Evolutionary conservation across 2,329 filamentous ascomycete genomes (phyloP), one percentile per base, ranked within the genome.

Genomic region (Sphaerulina populicola): DNA sequence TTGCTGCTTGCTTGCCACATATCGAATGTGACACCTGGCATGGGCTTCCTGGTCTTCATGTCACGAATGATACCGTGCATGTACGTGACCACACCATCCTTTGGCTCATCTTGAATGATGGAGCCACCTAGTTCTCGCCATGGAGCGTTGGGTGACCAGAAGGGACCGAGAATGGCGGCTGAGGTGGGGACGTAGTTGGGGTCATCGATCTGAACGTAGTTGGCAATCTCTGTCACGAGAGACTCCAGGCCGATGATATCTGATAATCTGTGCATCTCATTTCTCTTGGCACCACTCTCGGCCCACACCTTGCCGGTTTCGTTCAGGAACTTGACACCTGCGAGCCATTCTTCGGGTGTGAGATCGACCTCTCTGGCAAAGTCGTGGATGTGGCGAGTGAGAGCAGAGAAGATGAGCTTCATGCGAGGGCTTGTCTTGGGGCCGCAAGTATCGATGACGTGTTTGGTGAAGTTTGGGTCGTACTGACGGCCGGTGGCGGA

Each of bases 1-100:
- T 87, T 88, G 68, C 82, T 75, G 58, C 79, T 83, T 45, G 85
- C 83, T 66, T 88, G 82, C 85, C 85, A 88, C 73, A 88, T 83
- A 66, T 88, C 85, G 62, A 88, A 80, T 57, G 86, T 81, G 60
- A 83, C 84, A 62, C 75, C 73, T 49, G 76, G 76, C 62, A 88
- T 82, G 55, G 80, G 80, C 70, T 65, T 77, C 64, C 80, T 79
- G 52, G 82, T 85, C 57, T 78, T 72, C 59, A 83, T 72, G 63
- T 86, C 81, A 44, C 69, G 76, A 64, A 88, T 77, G 42, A 76
- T 72, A 60, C 85, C 85, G 73, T 87, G 82, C 80, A 88, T 85
- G 60, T 77, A 75, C 47, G 78, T 78, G 47, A 80, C 71, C 55
- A 79, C 73, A 43, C 82, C 84, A 44, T 79, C 71, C 50, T 79